Evolutionary conservation across 768 basidiomycete species (phyloP), one percentile per base, ranked within the genome.

Genomic region (Tephrocybe sp.): DNA sequence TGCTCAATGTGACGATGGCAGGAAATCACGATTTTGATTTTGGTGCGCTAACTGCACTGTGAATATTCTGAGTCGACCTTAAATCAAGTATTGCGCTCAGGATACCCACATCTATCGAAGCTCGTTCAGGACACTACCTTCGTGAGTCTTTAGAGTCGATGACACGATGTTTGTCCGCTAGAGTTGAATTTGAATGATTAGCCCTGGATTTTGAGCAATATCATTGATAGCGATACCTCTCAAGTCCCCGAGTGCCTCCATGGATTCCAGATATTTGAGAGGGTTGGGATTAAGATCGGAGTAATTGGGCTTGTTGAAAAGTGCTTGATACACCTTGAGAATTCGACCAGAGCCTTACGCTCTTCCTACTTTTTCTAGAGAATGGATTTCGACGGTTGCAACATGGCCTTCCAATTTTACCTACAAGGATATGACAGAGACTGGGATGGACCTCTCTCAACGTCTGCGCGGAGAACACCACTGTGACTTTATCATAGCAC

Each of bases 11-110:
- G 47, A 24, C 28, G 46, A 9, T 44, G 25, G 32, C 52, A 91
- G 90, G 92, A 4, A 95, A 97, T 62, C 93, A 97, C 56, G 93
- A 95, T 57, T 94, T 94, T 65, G 93, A 95, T 67, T 91, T 89
- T 56, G 89, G 88, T 87, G 49, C 40, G 69, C 39, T 16, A 21
- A 1, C 15, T 22, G 22, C 9, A n/a, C 9, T 16, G 31, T 34
- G n/a, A 22, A 16, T 11, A 34, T 21, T 26, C 19, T 31, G 7
- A 19, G 41, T 18, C 31, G 18, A 31, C 19, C 21, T 9, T 49
- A n/a, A 52, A 7, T 9, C 15, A 32, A n/a, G n/a, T n/a, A n/a
- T n/a, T n/a, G 19, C 18, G 18, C 37, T 35, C 39, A 84, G 83
- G 84, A 36, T 87, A 84, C 61, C 80, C 76, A 15, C 82, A 87